Conservation (phyloP, 768 basidiomycete species). For the Aureoboletus auriporus region DNA sequence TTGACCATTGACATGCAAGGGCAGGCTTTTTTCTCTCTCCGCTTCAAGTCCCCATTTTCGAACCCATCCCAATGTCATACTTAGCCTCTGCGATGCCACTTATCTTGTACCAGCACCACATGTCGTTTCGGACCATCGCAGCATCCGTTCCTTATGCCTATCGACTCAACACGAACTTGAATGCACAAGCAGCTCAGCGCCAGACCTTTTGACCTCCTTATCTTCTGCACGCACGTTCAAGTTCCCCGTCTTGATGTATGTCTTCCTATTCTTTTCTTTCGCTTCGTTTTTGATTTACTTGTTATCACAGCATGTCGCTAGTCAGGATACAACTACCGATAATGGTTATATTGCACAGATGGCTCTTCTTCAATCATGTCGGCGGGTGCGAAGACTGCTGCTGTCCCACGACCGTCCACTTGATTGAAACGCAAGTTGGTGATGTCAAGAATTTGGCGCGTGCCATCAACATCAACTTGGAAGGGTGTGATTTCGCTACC, state of each 20-base stretch:
- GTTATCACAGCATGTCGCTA: constrained; percentile 67
- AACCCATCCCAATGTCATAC: no score
- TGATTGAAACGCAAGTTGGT: constrained; percentile 96
- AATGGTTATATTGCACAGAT: constrained; percentile 57
- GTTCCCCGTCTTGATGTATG: constrained; percentile 95
- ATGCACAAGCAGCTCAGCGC: no score
- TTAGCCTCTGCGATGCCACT: no score
- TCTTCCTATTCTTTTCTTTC: constrained; percentile 12
- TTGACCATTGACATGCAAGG: no score
- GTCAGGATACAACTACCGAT: constrained; percentile 81
- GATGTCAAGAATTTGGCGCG: constrained; percentile 92
- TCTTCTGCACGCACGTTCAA: no score
- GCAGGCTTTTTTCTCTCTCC: no score
- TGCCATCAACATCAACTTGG: constrained; percentile 91
- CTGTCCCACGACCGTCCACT: constrained; percentile 99
- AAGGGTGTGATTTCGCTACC: constrained; percentile 98
- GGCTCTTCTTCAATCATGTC: constrained; percentile 99
- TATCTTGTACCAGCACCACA: no score
- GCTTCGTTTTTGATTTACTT: constrained; percentile 2
- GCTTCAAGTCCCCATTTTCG: no score
- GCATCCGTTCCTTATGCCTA: no score
- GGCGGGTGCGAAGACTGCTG: constrained; percentile 95
- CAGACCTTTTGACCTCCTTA: no score
- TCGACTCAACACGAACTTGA: no score
- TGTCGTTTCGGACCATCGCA: no score